Evolutionary conservation across 805 yeast genomes (phyloP).

Genomic region (Komagataella kurtzmanii): DNA sequence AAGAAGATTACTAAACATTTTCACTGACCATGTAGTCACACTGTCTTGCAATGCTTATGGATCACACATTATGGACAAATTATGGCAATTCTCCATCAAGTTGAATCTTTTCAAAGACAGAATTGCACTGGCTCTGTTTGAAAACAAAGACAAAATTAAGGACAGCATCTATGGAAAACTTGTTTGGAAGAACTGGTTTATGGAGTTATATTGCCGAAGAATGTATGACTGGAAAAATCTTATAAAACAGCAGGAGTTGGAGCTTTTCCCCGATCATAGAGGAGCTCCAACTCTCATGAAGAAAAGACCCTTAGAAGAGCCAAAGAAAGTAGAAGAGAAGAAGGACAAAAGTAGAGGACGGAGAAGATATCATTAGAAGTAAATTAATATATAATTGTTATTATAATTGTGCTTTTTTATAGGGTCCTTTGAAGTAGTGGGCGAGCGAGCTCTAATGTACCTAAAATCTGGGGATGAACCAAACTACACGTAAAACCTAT

Average conservation of each 20-base stretch:
- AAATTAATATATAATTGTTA: no score
- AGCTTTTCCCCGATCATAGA: background rate
- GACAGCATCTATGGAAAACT: slow-evolving; percentile 76
- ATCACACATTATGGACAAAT: slow-evolving; percentile 76
- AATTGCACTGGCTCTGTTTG: slow-evolving; percentile 54
- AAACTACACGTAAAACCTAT: no score
- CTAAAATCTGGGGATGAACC: no score
- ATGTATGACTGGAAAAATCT: slow-evolving; percentile 72
- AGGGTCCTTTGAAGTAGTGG: no score
- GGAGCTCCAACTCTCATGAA: background rate
- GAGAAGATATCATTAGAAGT: background rate
- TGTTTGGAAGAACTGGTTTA: slow-evolving; percentile 92
- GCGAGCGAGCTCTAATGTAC: no score
- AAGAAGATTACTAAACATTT: slow-evolving; percentile 57
- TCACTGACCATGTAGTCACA: slow-evolving; percentile 36
- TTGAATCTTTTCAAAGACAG: slow-evolving; percentile 79
- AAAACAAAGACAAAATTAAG: slow-evolving; percentile 55
- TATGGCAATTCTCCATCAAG: slow-evolving; percentile 69
- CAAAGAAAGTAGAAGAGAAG: background rate
- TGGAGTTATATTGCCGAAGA: slow-evolving; percentile 68
- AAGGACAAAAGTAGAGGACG: background rate
- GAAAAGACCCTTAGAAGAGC: background rate
- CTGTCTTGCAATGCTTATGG: slow-evolving; percentile 81
- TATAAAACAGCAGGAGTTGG: slow-evolving; percentile 36
- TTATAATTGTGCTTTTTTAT: no score